Evolutionary conservation across 2,329 filamentous ascomycete genomes (phyloP), one percentile per base, ranked within the genome.

Genomic region (Canariomyces notabilis): DNA sequence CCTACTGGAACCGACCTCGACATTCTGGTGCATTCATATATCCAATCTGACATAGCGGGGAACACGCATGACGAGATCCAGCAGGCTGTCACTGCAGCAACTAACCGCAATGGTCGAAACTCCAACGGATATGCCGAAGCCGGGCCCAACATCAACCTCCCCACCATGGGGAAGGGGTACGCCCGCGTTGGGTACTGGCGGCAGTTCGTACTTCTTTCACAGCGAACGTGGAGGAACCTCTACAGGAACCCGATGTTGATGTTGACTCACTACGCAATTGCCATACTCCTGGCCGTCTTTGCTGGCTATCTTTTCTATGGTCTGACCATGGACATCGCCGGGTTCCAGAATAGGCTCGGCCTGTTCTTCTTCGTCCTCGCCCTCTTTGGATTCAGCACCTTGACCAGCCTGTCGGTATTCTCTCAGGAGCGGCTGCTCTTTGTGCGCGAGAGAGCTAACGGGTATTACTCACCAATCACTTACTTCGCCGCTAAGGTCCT

Each of bases 231-330:
- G 91, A 89, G 87, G 62, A 98, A 98, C 62, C 76, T 98, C 6
- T 97, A 98, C 71, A 83, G 93, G 47, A 96, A 98, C 64, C 93
- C 93, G 1, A 90, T 97, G 79, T 73, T 98, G 49, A 98, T 98
- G 93, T 78, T 98, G 48, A 96, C 90, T 0, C 93, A 98, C 68
- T 98, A 97, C 63, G 93, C 93, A 31, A 97, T 96, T 56, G 89
- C 93, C 6, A 97, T 98, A 50, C 71, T 97, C 0, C 78, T 98
- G 5, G 93, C 90, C 2, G 91, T 97, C 5, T 85, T 98, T 48
- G 90, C 91, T 2, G 93, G 93, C 3, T 97, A 87, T 67, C 77
- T 98, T 11, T 98, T 97, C 72, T 98, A 97, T 59, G 93, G 91
- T 2, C 74, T 98, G 38, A 95, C 90, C 0, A 89, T 95, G 61